Conservation (phyloP, 441 rosid species). For the Melastoma candidum region DNA sequence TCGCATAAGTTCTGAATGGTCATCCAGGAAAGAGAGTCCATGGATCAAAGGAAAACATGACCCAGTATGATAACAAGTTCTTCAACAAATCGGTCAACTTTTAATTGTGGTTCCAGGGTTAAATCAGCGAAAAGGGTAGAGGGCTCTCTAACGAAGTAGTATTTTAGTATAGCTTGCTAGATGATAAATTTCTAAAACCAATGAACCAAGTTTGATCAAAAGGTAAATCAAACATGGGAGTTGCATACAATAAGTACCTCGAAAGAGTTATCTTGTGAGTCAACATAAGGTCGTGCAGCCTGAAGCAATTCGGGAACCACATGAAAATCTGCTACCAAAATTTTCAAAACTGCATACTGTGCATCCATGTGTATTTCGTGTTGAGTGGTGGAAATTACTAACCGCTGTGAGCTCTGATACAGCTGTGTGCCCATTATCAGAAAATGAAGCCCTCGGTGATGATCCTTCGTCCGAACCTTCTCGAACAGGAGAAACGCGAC, state of each 20-base stretch:
- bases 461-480: constrained; percentile 86
- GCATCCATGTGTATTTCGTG: not conserved
- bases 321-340: too few relatives aligned
- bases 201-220: not conserved
- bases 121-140: too few relatives aligned
- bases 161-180: too few relatives aligned
- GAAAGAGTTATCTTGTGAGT: constrained; percentile 9
- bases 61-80: too few relatives aligned
- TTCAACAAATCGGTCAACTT: too few relatives aligned
- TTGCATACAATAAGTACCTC: not conserved
- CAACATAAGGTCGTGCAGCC: not conserved
- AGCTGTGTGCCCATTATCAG: constrained; percentile 33
- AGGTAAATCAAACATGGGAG: not conserved
- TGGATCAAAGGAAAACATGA: too few relatives aligned
- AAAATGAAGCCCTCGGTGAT: constrained; percentile 47
- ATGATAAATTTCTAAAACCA: too few relatives aligned
- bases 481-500: constrained; percentile 69
- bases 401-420: constrained; percentile 30
- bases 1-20: too few relatives aligned
- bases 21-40: too few relatives aligned
- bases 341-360: not conserved
- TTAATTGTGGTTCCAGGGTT: too few relatives aligned
- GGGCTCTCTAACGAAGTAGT: too few relatives aligned
- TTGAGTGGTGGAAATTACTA: constrained; percentile 14
- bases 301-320: not conserved